Conservation (phyloP, 805 yeast species). For the Wickerhamiella cacticola region DNA sequence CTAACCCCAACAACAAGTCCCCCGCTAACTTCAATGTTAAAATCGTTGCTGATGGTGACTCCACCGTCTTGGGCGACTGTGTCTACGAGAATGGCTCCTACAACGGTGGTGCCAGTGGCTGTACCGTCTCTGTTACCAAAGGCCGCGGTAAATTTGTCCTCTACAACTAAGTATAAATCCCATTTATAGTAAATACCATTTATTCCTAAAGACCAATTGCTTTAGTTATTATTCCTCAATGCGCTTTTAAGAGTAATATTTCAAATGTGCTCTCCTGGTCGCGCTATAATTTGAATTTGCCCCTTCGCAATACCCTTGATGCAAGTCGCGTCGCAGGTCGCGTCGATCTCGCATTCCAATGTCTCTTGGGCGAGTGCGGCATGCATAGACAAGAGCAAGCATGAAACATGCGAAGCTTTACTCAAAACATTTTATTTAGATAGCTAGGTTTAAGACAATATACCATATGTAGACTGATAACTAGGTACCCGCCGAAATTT, state of each 20-base stretch:
- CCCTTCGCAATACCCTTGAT: background rate
- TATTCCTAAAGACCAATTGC: background rate
- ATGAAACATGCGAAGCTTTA: background rate
- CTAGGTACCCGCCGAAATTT: background rate
- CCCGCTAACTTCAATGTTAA: constrained; percentile 63
- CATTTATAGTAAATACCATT: background rate
- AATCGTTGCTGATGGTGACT: constrained; percentile 60
- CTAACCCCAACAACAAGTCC: constrained; percentile 77
- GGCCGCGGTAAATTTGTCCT: constrained; percentile 81
- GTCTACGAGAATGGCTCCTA: constrained; percentile 65
- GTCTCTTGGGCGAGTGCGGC: too few species aligned
- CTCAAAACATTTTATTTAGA: too few species aligned
- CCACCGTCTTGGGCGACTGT: constrained; percentile 61
- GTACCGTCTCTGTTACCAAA: constrained; percentile 79
- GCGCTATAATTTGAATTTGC: background rate
- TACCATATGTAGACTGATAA: too few species aligned
- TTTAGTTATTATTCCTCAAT: too few species aligned
- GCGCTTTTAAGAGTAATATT: background rate
- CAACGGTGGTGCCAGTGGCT: constrained; percentile 71
- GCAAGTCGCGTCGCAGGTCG: background rate
- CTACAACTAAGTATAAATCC: constrained; percentile 31
- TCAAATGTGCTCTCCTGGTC: background rate
- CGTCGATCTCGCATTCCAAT: background rate
- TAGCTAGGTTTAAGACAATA: too few species aligned
- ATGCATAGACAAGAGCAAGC: background rate